Conservation (phyloP, 2,329 filamentous ascomycete genomes). For the Talaromyces funiculosus region DNA sequence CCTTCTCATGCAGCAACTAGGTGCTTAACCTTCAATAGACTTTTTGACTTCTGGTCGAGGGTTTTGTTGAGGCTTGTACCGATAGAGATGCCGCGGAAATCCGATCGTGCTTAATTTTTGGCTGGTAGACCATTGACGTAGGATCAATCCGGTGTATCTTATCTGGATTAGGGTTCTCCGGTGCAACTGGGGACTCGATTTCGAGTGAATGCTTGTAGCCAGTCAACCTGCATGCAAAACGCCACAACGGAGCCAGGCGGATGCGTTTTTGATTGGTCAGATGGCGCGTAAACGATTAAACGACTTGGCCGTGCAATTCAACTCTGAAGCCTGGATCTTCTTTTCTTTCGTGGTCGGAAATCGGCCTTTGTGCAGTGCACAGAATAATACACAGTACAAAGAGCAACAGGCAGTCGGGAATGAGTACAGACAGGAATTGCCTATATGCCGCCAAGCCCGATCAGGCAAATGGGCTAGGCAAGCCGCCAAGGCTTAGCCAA, state of each 20-base stretch:
- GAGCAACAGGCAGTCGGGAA: background rate
- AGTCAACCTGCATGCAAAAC: background rate
- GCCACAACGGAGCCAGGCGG: background rate
- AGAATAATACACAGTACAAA: no score
- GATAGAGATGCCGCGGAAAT: background rate
- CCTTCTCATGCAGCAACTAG: background rate
- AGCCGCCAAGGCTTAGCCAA: background rate
- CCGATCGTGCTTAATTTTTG: background rate
- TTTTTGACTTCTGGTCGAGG: background rate
- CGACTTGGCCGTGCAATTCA: background rate
- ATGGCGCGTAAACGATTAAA: background rate
- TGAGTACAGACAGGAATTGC: background rate
- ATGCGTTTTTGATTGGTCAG: background rate
- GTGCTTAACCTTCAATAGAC: background rate
- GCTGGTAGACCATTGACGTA: background rate
- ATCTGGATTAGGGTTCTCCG: constrained; percentile 3
- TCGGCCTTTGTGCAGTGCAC: background rate
- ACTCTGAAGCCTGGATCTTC: background rate
- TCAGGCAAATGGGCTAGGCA: background rate
- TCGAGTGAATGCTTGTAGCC: background rate
- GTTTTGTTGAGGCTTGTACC: background rate
- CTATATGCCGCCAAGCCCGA: background rate
- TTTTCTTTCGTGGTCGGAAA: background rate
- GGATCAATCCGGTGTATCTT: background rate
- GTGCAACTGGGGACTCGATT: background rate